Conservation (phyloP, 495 filamentous ascomycete species). For the Penicillium pulvis region DNA sequence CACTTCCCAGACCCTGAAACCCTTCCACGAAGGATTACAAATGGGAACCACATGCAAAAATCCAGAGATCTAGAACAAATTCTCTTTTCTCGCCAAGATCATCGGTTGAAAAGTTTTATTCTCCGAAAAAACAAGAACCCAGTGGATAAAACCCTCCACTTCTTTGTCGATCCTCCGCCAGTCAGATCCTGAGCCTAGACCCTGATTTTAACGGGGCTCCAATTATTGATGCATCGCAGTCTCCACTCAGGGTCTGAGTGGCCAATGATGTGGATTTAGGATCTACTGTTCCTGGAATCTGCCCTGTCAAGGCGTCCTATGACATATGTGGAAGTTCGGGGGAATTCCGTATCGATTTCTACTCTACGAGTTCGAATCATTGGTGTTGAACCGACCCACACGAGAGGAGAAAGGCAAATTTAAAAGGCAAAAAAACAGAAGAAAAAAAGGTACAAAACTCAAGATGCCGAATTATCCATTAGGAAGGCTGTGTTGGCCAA, state of each 20-base stretch:
- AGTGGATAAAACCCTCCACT: neutral
- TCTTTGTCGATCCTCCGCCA: conserved; percentile 2
- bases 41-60: neutral
- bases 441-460: conserved; percentile 12
- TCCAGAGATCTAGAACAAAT: neutral
- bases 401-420: neutral
- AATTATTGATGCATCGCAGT: neutral
- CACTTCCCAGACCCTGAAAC: neutral
- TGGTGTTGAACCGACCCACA: too few species aligned
- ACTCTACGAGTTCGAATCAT: too few species aligned
- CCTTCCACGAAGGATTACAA: neutral
- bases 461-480: conserved; percentile 10
- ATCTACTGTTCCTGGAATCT: neutral
- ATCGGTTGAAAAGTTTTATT: neutral
- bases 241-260: neutral
- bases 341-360: neutral
- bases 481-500: neutral
- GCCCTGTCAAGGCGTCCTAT: neutral
- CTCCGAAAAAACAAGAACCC: neutral
- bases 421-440: neutral
- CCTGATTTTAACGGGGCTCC: neutral
- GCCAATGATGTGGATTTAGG: neutral
- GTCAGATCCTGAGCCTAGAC: neutral
- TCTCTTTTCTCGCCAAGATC: neutral
- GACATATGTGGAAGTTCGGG: neutral